Conservation (phyloP, 257 asterid species). For the Solanum neorickii region DNA sequence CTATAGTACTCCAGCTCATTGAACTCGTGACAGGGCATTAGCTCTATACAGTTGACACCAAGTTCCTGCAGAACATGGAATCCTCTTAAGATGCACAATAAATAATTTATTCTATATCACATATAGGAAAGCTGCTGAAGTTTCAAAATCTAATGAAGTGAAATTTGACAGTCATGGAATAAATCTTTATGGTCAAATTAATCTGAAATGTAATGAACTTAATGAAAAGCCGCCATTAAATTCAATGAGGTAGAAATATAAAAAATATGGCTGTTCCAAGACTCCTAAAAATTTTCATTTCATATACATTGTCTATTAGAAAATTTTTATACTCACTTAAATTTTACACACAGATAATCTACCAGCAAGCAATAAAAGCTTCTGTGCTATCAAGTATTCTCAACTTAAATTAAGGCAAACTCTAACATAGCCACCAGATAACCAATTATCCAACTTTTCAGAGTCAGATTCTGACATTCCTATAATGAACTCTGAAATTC, state of each 20-base stretch:
- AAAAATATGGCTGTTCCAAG: neutral
- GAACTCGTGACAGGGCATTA: constrained; percentile 99
- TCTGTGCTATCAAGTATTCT: neutral
- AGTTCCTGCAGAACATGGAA: constrained; percentile 53
- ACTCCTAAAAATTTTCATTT: neutral
- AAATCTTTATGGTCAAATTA: neutral
- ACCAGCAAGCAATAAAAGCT: neutral
- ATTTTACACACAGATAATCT: neutral
- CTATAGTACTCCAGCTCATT: constrained; percentile 91
- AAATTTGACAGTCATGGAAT: neutral
- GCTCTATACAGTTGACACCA: constrained; percentile 95
- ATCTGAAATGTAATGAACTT: neutral
- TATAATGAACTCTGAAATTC: neutral
- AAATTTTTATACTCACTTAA: neutral
- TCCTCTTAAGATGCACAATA: neutral
- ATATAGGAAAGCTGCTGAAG: neutral
- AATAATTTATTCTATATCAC: neutral
- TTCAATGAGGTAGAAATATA: neutral
- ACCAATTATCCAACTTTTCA: neutral
- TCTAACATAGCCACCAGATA: neutral
- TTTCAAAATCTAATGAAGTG: neutral
- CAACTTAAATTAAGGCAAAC: neutral
- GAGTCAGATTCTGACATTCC: neutral
- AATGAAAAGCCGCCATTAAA: neutral
- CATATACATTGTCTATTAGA: neutral